Evolutionary conservation across 2,329 filamentous ascomycete genomes (phyloP), one percentile per base, ranked within the genome.

Genomic region (Xylaria hypoxylon): DNA sequence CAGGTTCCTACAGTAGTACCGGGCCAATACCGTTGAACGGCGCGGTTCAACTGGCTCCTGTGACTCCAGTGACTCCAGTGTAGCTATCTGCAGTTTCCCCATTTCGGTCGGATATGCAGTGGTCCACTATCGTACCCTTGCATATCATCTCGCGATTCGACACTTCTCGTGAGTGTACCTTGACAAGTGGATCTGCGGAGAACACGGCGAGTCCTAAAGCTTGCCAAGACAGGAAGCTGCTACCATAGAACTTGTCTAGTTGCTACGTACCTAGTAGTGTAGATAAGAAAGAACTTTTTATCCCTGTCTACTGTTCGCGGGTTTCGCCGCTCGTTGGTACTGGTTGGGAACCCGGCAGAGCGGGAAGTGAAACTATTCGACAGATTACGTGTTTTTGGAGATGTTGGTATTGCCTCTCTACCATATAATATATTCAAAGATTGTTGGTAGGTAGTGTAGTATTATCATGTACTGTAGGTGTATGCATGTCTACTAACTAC

Each of bases 141-240:
- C 47, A n/a, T 13, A 24, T 17, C 28, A 22, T 31, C 52, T 26
- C 26, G 26, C 52, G 52, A 63, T 63, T 63, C 33, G 55, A 56
- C 35, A 33, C 51, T 33, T 59, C 48, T n/a, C 13, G 19, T 5
- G 28, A 24, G 24, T 35, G 52, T 57, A 45, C 51, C 55, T 48
- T 5, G 48, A 10, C 31, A 59, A 50, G 65, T 62, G 65, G 62
- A 62, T 50, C 50, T 40, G 38, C 60, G 26, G 66, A 56, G 53
- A 56, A 48, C 31, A 45, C 48, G 48, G 33, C 38, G 38, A 56
- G 50, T 44, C 44, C 47, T 19, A 28, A 64, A 26, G 44, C 64
- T 63, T 64, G 53, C 67, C 64, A 33, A 68, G 67, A 67, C 47
- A 62, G 68, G 68, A 64, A 69, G 68, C 50, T 69, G 64, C 33